phyloP scores from a whole-genome alignment of 2,329 filamentous ascomycete species.

The Calonectria montana region DNA sequence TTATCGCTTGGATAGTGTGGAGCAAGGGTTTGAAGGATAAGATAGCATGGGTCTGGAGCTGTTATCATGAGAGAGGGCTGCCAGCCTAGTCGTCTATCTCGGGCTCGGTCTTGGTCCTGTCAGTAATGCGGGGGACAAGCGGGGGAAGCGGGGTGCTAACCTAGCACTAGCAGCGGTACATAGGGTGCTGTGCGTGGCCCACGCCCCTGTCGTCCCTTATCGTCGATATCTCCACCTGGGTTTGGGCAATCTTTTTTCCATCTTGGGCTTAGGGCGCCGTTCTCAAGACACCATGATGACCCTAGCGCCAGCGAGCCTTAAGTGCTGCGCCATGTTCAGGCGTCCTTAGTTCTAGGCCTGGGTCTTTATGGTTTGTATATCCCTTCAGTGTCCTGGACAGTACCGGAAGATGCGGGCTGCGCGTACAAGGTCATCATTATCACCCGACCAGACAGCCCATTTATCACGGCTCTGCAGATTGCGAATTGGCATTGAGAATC shows the following conservation, averaged over 20 bases:
- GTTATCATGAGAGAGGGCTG: background rate
- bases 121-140: slow-evolving; percentile 15
- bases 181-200: background rate
- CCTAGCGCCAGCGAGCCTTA: background rate
- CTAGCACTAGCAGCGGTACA: background rate
- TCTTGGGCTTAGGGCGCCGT: slow-evolving; percentile 20
- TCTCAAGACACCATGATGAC: background rate
- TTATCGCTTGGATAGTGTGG: background rate
- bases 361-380: background rate
- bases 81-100: background rate
- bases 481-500: background rate
- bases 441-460: background rate
- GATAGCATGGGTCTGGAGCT: background rate
- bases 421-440: background rate
- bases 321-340: background rate
- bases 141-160: slow-evolving; percentile 23
- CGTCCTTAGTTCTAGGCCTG: background rate
- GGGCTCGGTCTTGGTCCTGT: background rate
- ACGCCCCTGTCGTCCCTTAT: slow-evolving; percentile 15
- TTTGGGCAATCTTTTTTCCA: slow-evolving; percentile 41
- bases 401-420: background rate
- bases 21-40: slow-evolving; percentile 2
- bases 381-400: background rate
- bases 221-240: slow-evolving; percentile 6
- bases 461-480: background rate